Evolutionary conservation across 306 rosid genomes (phyloP).

Genomic region (Sindora glabra): DNA sequence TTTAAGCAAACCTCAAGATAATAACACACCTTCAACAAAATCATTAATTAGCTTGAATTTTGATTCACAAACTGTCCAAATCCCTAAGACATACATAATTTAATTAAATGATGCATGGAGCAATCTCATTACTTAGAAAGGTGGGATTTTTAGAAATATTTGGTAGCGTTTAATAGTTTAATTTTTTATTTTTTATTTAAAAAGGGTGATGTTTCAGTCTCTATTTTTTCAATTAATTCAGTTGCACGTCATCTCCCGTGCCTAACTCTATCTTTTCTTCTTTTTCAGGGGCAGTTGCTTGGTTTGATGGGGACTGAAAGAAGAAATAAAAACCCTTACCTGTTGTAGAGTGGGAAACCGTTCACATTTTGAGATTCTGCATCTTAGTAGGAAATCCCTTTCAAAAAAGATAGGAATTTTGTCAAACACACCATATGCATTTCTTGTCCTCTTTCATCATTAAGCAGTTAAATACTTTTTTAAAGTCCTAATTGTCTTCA

Average conservation of each 20-base stretch:
- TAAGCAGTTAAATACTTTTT: constrained; percentile 3
- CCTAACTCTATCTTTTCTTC: background rate
- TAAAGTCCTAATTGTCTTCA: background rate
- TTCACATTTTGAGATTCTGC: background rate
- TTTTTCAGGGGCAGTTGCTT: background rate
- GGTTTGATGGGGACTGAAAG: background rate
- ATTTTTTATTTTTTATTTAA: too few species aligned
- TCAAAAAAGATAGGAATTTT: background rate
- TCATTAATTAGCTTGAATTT: too few species aligned
- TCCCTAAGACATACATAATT: too few species aligned
- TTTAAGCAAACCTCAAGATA: too few species aligned
- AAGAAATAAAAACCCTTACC: too few species aligned
- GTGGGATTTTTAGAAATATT: too few species aligned
- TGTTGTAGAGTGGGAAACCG: background rate
- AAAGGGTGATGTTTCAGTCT: background rate
- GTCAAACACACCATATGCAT: constrained; percentile 12
- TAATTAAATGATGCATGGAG: too few species aligned
- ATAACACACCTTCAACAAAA: too few species aligned
- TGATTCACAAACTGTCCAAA: too few species aligned
- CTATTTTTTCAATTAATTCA: background rate
- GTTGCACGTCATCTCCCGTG: background rate
- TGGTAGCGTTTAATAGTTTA: too few species aligned
- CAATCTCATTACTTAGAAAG: too few species aligned
- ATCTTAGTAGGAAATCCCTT: background rate
- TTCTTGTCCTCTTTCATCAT: constrained; percentile 16